phyloP scores from a whole-genome alignment of 306 rosid genomes.

The Vigna angularis region DNA sequence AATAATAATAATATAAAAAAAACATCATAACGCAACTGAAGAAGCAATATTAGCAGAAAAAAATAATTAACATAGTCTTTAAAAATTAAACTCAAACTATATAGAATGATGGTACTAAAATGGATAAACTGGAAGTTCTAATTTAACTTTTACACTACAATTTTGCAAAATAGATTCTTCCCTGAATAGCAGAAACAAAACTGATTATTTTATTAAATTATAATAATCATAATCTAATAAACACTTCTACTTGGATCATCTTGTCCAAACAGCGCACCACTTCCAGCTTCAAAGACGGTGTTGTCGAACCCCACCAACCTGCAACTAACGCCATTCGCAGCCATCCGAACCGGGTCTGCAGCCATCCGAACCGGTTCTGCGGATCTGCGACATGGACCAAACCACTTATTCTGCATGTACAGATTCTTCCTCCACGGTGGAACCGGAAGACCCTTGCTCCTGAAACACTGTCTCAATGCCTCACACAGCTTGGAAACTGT shows the following conservation, averaged over 20 bases:
- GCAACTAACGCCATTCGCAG: conserved; percentile 41
- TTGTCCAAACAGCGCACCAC: conserved; percentile 38
- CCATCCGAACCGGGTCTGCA: conserved; percentile 26
- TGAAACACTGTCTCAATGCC: conserved; percentile 61
- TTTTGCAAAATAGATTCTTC: no score
- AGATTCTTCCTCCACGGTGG: conserved; percentile 87
- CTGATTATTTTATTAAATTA: neutral
- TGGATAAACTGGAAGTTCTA: no score
- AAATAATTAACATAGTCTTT: no score
- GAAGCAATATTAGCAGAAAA: no score
- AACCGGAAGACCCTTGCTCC: conserved; percentile 54
- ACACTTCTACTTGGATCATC: conserved; percentile 16
- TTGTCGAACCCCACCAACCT: conserved; percentile 66
- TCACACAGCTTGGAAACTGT: conserved; percentile 54
- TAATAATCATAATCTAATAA: neutral
- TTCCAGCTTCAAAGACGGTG: conserved; percentile 37
- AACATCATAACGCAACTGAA: no score
- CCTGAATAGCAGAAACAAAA: no score
- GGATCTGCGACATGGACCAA: conserved; percentile 60
- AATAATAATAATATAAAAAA: no score
- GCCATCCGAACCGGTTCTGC: conserved; percentile 31
- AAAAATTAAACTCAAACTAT: no score
- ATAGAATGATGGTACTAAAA: no score
- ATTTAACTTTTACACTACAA: no score
- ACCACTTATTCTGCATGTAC: conserved; percentile 79